A percentile compares a stretch with the other conserved stretches of the same genome.
Evolutionary conservation across 1,284 basidiomycete genomes (phyloP).

Genomic region (Chiua sp.): DNA sequence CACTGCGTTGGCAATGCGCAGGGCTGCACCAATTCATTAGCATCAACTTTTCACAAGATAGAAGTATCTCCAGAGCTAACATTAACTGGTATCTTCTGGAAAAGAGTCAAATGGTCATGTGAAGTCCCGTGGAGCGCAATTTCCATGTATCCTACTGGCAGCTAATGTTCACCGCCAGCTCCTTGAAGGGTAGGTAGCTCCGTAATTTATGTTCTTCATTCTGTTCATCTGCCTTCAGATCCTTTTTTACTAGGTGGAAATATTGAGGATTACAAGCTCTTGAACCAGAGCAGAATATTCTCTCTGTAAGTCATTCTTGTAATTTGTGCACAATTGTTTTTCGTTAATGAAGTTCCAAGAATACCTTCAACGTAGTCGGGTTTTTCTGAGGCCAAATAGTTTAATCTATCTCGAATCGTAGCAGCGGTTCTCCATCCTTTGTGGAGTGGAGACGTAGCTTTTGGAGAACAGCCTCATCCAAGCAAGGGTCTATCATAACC

Average conservation of each 20-base stretch:
- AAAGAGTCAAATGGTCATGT: slow-evolving; percentile 94
- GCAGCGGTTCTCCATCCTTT: slow-evolving; percentile 91
- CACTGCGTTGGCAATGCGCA: slow-evolving; percentile 99
- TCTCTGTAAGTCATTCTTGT: slow-evolving; percentile 59
- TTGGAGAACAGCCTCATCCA: slow-evolving; percentile 66
- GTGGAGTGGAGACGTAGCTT: slow-evolving; percentile 60
- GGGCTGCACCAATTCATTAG: slow-evolving; percentile 98
- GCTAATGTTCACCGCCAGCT: slow-evolving; percentile 70
- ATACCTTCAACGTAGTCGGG: slow-evolving; percentile 88
- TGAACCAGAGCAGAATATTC: slow-evolving; percentile 83
- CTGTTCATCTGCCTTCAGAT: slow-evolving; percentile 49
- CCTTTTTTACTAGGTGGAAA: slow-evolving; percentile 78
- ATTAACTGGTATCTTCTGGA: slow-evolving; percentile 99
- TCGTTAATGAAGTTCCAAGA: slow-evolving; percentile 45
- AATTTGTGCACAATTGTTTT: neutral
- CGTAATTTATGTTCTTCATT: neutral
- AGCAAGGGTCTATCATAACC: slow-evolving; percentile 93
- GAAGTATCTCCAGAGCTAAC: slow-evolving; percentile 97
- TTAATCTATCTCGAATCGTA: slow-evolving; percentile 94
- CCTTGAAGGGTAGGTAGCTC: slow-evolving; percentile 61
- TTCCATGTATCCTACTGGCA: slow-evolving; percentile 99
- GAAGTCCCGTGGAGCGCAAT: slow-evolving; percentile 88
- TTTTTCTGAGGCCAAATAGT: slow-evolving; percentile 84
- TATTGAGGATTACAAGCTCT: slow-evolving; percentile 88
- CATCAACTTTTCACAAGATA: slow-evolving; percentile 93